Base-by-base conservation (phyloP, 495 filamentous ascomycete genomes). In the Talaromyces proteolyticus region DNA sequence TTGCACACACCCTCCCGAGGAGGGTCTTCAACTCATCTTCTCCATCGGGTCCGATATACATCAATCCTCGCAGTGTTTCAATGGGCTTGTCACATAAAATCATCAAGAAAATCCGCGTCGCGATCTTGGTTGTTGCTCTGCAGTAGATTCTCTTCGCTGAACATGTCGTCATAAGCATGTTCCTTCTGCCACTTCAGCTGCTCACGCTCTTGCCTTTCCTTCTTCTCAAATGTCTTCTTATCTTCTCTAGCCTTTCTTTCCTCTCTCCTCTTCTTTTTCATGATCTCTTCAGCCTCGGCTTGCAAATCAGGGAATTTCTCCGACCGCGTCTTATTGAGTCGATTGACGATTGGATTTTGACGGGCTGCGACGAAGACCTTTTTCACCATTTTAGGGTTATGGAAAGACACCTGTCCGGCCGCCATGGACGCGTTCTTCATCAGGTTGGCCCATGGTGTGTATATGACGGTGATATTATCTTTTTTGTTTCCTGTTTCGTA, bases 361-460 rank as follows among this genome's bases (percentile, higher is more conserved):
- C 91, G 83, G 44, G 81, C 73, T 17, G 78, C 59, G 8, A 96
- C 81, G 24, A 93, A 80, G 49, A 93, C 70, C 51, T 82, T 83
- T 64, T 86, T 90, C 57, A 95, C 91, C 68, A 88, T 49, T 60
- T 85, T 85, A n/a, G 74, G 78, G 66, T 96, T 91, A 58, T 95
- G 89, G 71, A 96, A 98, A 38, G 88, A 84, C 44, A 98, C 93
- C 65, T 98, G 93, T 19, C 93, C 93, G 3, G 82, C 84, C 3
- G 89, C 91, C 93, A 98, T 98, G 58, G 81, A 86, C n/a, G 91
- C 91, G 57, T 93, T 88, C 63, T 97, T 98, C 65, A 87, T 84
- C 5, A 98, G 83, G 61, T 98, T 98, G 37, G 89, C 87, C 94
- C 94, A 97, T 17, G 93, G 94, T 3, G 93, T 98, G 68, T 97